A percentile compares a stretch with the other conserved stretches of the same genome.
Evolutionary conservation across 305 asterid species (phyloP).

Genomic region (Fraxinus velutina): DNA sequence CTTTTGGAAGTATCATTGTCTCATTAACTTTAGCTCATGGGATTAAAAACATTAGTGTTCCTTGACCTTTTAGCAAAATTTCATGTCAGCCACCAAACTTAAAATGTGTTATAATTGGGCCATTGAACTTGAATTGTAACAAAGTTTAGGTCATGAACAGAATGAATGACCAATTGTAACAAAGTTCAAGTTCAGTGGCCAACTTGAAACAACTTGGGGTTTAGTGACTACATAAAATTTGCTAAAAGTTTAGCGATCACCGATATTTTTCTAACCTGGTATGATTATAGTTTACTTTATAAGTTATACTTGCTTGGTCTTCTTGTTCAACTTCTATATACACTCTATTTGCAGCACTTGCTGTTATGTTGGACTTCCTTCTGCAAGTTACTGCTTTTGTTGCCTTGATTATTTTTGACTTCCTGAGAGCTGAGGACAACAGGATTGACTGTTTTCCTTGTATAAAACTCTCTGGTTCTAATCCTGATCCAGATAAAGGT

Average conservation of each 20-base stretch:
- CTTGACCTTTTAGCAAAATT: neutral
- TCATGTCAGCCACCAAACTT: neutral
- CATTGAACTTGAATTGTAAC: neutral
- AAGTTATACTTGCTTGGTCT: neutral
- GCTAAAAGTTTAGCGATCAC: neutral
- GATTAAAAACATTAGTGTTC: neutral
- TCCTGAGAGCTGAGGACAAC: conserved; percentile 88
- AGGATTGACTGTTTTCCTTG: conserved; percentile 95
- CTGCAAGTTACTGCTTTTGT: conserved; percentile 99
- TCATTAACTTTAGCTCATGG: neutral
- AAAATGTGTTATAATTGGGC: neutral
- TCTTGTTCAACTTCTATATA: conserved; percentile 23
- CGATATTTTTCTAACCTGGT: neutral
- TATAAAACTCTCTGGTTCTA: conserved; percentile 52
- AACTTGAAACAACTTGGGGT: neutral
- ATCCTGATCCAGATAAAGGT: conserved; percentile 72
- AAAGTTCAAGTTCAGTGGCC: neutral
- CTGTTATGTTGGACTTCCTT: conserved; percentile 94
- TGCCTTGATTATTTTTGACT: conserved; percentile 91
- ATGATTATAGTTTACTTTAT: neutral
- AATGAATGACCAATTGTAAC: neutral
- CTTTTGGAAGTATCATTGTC: neutral
- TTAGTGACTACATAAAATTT: neutral
- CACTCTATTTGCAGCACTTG: conserved; percentile 68
- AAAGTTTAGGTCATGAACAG: neutral